phyloP scores from a whole-genome alignment of 179 eudicot genomes.

The Silene coronaria region DNA sequence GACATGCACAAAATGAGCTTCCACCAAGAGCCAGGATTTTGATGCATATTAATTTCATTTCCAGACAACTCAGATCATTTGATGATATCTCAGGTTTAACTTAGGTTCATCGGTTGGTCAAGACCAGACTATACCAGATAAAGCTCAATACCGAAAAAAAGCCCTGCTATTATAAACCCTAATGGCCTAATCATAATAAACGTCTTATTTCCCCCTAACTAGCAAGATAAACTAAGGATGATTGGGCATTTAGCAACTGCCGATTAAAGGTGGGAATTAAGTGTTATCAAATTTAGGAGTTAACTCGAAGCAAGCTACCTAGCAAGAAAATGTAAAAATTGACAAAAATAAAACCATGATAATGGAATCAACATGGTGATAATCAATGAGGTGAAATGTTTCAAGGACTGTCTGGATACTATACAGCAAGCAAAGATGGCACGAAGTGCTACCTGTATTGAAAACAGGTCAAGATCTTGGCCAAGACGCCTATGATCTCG shows the following conservation, averaged over 20 bases:
- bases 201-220: not conserved
- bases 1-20: not conserved
- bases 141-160: not conserved
- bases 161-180: not conserved
- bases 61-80: not conserved
- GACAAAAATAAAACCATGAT: not conserved
- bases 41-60: not conserved
- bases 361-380: constrained; percentile 1
- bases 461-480: constrained; percentile 95
- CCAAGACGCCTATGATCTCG: constrained; percentile 98
- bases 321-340: not conserved
- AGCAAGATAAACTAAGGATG: not conserved
- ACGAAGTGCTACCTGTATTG: constrained; percentile 67
- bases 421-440: not conserved
- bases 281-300: not conserved
- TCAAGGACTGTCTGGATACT: not conserved
- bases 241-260: not conserved
- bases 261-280: not conserved
- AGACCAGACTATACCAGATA: not conserved
- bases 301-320: not conserved
- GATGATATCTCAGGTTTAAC: not conserved
- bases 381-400: not conserved
- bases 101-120: not conserved
- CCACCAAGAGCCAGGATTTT: not conserved
- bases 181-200: not conserved